phyloP scores from a whole-genome alignment of 2,329 filamentous ascomycete species.

The Penicillium polonicum region DNA sequence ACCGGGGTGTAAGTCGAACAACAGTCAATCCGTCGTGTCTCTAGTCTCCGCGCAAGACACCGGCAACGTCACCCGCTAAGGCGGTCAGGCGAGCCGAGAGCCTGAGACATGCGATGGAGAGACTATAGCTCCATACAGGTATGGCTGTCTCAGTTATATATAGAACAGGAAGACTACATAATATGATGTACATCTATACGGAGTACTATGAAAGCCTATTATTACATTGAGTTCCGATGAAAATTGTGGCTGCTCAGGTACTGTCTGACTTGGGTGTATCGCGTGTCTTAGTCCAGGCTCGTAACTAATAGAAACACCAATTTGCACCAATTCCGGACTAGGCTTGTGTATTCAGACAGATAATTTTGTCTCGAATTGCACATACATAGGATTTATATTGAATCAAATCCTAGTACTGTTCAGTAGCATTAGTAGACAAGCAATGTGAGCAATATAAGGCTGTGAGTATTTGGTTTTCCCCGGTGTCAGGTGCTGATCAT shows the following conservation, averaged over 20 bases:
- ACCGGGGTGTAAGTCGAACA: constrained; percentile 15
- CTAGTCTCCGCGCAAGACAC: constrained; percentile 24
- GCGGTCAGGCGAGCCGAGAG: constrained; percentile 27
- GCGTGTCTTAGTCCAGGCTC: not conserved
- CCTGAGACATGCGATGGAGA: constrained; percentile 13
- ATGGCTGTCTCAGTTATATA: not conserved
- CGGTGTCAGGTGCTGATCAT: not conserved
- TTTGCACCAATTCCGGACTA: not conserved
- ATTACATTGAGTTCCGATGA: not conserved
- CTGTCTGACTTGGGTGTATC: constrained; percentile 2
- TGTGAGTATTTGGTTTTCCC: not conserved
- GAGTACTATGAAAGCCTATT: not conserved
- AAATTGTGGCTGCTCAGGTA: constrained; percentile 10
- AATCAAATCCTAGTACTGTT: not conserved
- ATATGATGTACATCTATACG: not conserved
- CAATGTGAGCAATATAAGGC: not conserved
- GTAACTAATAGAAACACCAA: not conserved
- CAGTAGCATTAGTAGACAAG: not conserved
- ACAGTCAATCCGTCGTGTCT: constrained; percentile 20
- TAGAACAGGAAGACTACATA: not conserved
- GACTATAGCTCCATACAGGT: not conserved
- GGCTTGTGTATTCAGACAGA: not conserved
- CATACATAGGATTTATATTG: not conserved
- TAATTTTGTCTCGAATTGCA: not conserved
- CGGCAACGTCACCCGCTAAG: constrained; percentile 38